A percentile compares a stretch with the other conserved stretches of the same genome.
Evolutionary conservation across 345 rosid species (phyloP).

Genomic region (Rhodamnia rubescens): DNA sequence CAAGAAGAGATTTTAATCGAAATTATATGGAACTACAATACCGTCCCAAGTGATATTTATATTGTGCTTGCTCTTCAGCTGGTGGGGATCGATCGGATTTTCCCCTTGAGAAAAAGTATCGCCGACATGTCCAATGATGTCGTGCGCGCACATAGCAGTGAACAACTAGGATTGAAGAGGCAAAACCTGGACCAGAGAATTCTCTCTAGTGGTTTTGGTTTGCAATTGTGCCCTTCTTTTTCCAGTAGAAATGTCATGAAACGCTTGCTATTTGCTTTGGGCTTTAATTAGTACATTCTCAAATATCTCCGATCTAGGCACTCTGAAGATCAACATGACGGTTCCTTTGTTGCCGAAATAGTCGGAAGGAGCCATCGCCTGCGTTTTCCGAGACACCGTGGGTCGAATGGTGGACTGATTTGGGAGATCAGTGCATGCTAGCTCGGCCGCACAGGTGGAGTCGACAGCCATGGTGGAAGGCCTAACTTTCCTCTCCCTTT

Average conservation of each 20-base stretch:
- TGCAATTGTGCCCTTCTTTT: neutral
- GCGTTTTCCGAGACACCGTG: neutral
- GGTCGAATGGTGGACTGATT: neutral
- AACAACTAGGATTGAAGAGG: neutral
- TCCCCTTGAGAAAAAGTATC: neutral
- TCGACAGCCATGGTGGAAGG: neutral
- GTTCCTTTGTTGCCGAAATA: neutral
- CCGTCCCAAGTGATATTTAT: neutral
- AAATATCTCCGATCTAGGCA: neutral
- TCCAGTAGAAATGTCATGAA: neutral
- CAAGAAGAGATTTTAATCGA: neutral
- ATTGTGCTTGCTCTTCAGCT: neutral
- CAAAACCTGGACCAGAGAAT: neutral
- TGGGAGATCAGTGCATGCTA: neutral
- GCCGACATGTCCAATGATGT: neutral
- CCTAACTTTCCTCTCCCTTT: neutral
- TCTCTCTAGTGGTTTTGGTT: neutral
- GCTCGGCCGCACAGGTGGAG: neutral
- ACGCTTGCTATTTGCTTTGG: neutral
- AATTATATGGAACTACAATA: neutral
- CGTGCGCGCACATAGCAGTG: neutral
- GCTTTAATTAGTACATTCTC: neutral
- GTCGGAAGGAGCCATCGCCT: neutral
- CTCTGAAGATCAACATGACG: neutral
- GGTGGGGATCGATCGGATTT: no score